Conservation (phyloP, 495 filamentous ascomycete species). For the Penicillium subrubescens region DNA sequence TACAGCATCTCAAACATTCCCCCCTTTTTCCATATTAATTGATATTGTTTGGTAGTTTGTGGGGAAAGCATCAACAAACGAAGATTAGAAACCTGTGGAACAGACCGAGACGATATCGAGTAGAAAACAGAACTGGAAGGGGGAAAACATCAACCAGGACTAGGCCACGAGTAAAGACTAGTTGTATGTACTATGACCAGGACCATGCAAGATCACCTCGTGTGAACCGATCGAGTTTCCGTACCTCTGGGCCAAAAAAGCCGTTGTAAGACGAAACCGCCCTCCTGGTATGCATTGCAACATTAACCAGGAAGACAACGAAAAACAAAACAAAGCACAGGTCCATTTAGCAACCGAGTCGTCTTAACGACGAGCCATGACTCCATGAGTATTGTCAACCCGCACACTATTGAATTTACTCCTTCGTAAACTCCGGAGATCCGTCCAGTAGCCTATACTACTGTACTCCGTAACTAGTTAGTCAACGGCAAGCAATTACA, state of each 20-base stretch:
- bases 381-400: not conserved
- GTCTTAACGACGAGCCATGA: not conserved
- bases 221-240: constrained; percentile 32
- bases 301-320: constrained; percentile 4
- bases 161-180: not conserved
- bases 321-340: not conserved
- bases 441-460: not conserved
- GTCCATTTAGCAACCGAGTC: not conserved
- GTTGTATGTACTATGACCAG: not conserved
- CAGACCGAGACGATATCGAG: not conserved
- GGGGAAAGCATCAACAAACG: not conserved
- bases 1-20: not conserved
- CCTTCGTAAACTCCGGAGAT: not conserved
- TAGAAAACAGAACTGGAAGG: not conserved
- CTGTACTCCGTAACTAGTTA: not conserved
- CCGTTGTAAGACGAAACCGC: constrained; percentile 31
- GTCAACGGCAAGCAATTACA: constrained; percentile 2
- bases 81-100: not conserved
- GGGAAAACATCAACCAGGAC: not conserved
- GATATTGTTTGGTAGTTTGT: not conserved
- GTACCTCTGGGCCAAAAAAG: constrained; percentile 26
- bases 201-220: constrained; percentile 28
- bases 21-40: not conserved
- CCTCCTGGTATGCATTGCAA: constrained; percentile 35
- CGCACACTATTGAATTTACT: constrained; percentile 14